A percentile compares a stretch with the other conserved stretches of the same genome.
These are phyloP conservation scores for Populus euphratica DNA, from an alignment of 345 rosid genomes.

Conservation along the genomic window DNA sequence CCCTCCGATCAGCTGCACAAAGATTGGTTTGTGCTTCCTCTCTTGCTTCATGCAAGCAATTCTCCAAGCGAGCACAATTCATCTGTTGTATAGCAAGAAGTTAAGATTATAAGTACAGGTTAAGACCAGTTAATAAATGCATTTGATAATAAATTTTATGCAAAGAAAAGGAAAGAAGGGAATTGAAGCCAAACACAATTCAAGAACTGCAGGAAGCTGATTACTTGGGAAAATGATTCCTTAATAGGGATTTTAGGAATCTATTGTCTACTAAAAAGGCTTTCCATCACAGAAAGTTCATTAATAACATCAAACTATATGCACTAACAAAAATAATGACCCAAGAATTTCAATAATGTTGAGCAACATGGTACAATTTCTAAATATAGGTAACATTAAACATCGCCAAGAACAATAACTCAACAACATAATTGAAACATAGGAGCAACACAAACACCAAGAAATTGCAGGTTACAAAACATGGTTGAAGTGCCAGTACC, in stretches of 20 bases:
- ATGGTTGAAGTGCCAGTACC: slow-evolving; percentile 36
- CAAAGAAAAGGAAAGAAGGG: neutral
- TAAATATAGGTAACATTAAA: neutral
- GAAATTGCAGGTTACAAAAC: neutral
- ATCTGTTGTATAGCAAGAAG: slow-evolving; percentile 43
- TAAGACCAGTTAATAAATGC: neutral
- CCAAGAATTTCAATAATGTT: neutral
- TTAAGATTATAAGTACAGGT: neutral
- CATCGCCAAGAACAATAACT: neutral
- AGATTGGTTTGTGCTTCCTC: slow-evolving; percentile 97
- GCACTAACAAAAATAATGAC: neutral
- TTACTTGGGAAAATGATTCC: neutral
- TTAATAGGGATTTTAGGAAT: neutral
- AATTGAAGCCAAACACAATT: neutral
- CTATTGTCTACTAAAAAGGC: neutral
- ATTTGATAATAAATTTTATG: neutral
- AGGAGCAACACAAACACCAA: neutral
- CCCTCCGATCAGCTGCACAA: slow-evolving; percentile 86
- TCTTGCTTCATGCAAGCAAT: slow-evolving; percentile 96
- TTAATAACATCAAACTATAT: neutral
- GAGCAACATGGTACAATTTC: neutral
- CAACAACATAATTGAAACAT: neutral
- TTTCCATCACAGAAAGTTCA: neutral
- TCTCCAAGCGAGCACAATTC: slow-evolving; percentile 98
- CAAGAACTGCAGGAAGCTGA: neutral